These are phyloP conservation scores for Penicillium rolfsii DNA, from an alignment of 2,329 filamentous ascomycete species.

Conservation along the genomic window DNA sequence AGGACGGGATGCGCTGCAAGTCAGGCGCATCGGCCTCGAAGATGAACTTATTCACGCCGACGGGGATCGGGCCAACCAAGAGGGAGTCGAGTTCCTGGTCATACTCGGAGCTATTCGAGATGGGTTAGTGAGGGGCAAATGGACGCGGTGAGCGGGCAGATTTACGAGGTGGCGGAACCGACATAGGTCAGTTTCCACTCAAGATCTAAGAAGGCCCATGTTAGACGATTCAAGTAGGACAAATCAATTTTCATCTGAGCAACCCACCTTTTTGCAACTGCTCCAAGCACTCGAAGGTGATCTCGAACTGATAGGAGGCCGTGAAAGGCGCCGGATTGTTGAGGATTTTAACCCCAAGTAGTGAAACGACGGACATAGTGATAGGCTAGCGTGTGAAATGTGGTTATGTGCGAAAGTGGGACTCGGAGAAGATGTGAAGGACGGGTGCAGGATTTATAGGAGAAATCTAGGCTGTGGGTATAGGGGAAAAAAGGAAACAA, in stretches of 20 bases:
- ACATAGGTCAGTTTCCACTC: slow-evolving; percentile 99
- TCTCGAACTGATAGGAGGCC: slow-evolving; percentile 94
- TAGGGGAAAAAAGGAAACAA: slow-evolving; percentile 23
- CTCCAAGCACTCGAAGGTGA: slow-evolving; percentile 98
- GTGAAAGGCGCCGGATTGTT: slow-evolving; percentile 97
- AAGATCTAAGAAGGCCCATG: slow-evolving; percentile 64
- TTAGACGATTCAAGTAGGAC: neutral
- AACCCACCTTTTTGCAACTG: slow-evolving; percentile 80
- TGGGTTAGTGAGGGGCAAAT: slow-evolving; percentile 27
- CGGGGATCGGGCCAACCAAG: slow-evolving; percentile 93
- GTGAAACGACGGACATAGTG: slow-evolving; percentile 92
- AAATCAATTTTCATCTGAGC: neutral
- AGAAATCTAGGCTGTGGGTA: slow-evolving; percentile 10
- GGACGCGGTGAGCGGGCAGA: slow-evolving; percentile 28
- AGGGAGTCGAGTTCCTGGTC: slow-evolving; percentile 98
- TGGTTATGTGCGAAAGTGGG: slow-evolving; percentile 23
- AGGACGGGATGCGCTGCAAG: slow-evolving; percentile 85
- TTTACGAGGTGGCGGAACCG: slow-evolving; percentile 94
- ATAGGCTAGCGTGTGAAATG: slow-evolving; percentile 20
- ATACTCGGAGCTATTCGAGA: slow-evolving; percentile 75
- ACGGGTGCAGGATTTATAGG: slow-evolving; percentile 23
- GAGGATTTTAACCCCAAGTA: slow-evolving; percentile 90
- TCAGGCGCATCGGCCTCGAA: slow-evolving; percentile 95
- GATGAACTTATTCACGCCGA: slow-evolving; percentile 97
- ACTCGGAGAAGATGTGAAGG: slow-evolving; percentile 2